These are phyloP conservation scores for Symbiodinium natans DNA, from an alignment of 73 alveolate species.

Conservation along the genomic window DNA sequence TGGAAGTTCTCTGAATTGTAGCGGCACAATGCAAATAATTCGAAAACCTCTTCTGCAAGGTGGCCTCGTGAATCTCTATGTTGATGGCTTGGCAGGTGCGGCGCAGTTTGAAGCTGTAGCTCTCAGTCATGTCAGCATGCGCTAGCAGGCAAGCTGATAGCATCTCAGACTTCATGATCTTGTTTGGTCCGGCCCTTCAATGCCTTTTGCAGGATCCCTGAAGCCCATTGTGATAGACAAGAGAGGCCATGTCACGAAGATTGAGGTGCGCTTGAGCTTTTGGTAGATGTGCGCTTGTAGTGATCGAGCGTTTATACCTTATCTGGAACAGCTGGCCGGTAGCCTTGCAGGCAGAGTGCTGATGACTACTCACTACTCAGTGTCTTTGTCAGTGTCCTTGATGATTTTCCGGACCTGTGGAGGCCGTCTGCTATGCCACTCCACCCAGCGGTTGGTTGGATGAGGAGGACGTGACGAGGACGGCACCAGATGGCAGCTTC, in stretches of 20 bases:
- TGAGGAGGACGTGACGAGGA: constrained; percentile 80
- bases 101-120: too few species aligned
- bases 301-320: too few species aligned
- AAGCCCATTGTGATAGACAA: constrained; percentile 62
- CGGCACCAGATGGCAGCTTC: background rate
- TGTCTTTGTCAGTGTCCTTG: too few species aligned
- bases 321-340: too few species aligned
- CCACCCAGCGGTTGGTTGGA: constrained; percentile 93
- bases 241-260: constrained; percentile 77
- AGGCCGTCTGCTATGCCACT: constrained; percentile 89
- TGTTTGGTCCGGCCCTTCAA: too few species aligned
- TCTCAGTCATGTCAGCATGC: too few species aligned
- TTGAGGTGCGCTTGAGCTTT: constrained; percentile 12
- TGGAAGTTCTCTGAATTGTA: background rate
- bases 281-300: too few species aligned
- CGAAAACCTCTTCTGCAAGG: background rate
- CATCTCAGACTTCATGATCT: too few species aligned
- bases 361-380: too few species aligned
- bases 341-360: too few species aligned
- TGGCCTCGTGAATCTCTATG: constrained; percentile 64
- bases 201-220: constrained; percentile 14
- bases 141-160: too few species aligned
- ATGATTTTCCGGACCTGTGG: too few species aligned
- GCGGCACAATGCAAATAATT: background rate
- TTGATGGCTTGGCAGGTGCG: constrained; percentile 45